phyloP scores from a whole-genome alignment of 805 yeast species.

The Nakazawaea anatomiae region DNA sequence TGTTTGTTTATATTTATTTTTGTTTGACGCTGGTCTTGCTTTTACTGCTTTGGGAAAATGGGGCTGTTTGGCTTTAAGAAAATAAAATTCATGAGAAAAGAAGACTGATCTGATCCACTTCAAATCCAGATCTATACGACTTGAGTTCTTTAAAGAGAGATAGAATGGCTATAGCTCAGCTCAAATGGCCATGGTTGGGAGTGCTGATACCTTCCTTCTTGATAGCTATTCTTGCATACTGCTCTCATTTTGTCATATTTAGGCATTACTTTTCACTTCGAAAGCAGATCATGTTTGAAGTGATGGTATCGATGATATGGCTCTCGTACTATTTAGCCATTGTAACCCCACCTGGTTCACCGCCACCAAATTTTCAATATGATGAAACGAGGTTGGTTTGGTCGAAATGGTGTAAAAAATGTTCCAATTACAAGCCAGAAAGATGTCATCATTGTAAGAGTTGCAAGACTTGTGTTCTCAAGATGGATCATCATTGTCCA shows the following conservation, averaged over 20 bases:
- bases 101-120: too few relatives aligned
- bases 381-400: slow-evolving; percentile 30
- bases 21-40: background rate
- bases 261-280: slow-evolving; percentile 30
- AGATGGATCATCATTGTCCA: slow-evolving; percentile 92
- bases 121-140: background rate
- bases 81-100: too few relatives aligned
- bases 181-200: slow-evolving; percentile 47
- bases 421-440: slow-evolving; percentile 71
- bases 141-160: background rate
- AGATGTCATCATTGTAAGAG: slow-evolving; percentile 82
- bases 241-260: slow-evolving; percentile 54
- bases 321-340: slow-evolving; percentile 70
- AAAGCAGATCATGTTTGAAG: slow-evolving; percentile 42
- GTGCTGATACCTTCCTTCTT: slow-evolving; percentile 57
- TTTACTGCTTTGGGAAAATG: background rate
- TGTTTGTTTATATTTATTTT: background rate
- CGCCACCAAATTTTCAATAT: slow-evolving; percentile 43
- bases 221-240: slow-evolving; percentile 55
- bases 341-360: slow-evolving; percentile 57
- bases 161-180: slow-evolving; percentile 17
- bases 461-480: slow-evolving; percentile 69
- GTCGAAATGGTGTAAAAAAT: slow-evolving; percentile 70
- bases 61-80: background rate
- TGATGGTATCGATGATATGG: slow-evolving; percentile 56